phyloP scores from a whole-genome alignment of 1,139 yeast genomes.

The Candida neerlandica region DNA sequence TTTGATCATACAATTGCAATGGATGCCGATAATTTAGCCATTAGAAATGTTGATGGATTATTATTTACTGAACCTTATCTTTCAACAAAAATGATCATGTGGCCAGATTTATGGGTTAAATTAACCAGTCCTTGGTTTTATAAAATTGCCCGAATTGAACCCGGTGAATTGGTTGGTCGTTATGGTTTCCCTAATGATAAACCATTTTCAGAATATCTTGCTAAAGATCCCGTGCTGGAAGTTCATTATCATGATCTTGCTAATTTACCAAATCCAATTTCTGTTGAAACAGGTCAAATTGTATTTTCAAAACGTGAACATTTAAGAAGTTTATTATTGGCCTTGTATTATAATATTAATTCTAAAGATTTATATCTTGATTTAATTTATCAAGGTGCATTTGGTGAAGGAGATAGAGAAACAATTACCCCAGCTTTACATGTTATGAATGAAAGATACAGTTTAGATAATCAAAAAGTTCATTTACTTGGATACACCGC shows the following conservation, averaged over 20 bases:
- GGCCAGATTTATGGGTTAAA: conserved; percentile 46
- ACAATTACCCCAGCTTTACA: conserved; percentile 43
- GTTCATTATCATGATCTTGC: conserved; percentile 36
- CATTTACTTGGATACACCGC: conserved; percentile 29
- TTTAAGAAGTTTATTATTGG: conserved; percentile 29
- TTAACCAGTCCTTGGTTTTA: conserved; percentile 38
- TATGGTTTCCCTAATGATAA: conserved; percentile 33
- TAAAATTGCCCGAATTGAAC: conserved; percentile 33
- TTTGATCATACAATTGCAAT: conserved; percentile 38
- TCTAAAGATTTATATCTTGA: conserved; percentile 31
- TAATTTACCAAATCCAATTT: conserved; percentile 30
- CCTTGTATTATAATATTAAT: conserved; percentile 36
- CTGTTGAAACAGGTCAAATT: conserved; percentile 41
- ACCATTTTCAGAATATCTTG: conserved; percentile 23
- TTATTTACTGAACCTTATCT: conserved; percentile 28
- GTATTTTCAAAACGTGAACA: conserved; percentile 37
- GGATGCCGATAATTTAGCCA: conserved; percentile 40
- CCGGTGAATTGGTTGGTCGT: conserved; percentile 34
- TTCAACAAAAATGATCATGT: conserved; percentile 33
- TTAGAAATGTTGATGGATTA: conserved; percentile 34
- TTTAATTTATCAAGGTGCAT: conserved; percentile 40
- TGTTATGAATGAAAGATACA: conserved; percentile 38
- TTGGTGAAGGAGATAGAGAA: conserved; percentile 44
- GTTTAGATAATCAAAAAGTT: conserved; percentile 26
- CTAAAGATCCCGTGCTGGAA: conserved; percentile 20